Evolutionary conservation across 2,329 filamentous ascomycete genomes (phyloP), one percentile per base, ranked within the genome.

Genomic region (Beauveria sp.): DNA sequence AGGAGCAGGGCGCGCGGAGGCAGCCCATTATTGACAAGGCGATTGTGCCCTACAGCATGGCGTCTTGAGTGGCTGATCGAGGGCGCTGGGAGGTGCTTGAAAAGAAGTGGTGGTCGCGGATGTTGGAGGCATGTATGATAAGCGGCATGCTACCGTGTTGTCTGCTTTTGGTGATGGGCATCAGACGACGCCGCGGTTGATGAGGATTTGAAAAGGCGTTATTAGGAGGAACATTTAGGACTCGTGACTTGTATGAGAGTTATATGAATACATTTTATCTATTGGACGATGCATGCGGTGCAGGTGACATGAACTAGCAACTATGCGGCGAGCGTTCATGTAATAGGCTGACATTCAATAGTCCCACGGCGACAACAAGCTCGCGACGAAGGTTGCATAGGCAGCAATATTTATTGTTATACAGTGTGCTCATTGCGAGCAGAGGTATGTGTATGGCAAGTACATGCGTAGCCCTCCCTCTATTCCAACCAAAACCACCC

Each of bases 11-110:
- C 63, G 77, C 79, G 45, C 77, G 85, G 59, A 74, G 78, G 53
- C 71, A 77, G 54, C 84, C 84, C 1, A 71, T 81, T 46, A 86
- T 88, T 63, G 85, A 88, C 73, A 87, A 87, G 73, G 83, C 84
- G 2, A 81, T 86, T 67, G 83, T 86, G 61, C 82, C 84, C 16
- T 86, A 83, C 66, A 79, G 76, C 52, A 80, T 80, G 76, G 66
- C 67, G 50, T 72, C 63, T 65, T 56, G 52, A 56, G 30, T 22
- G 20, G 16, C 14, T 34, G 26, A 12, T 9, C 2, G 26, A 26
- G 46, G 16, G 26, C 16, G 10, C 22, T 7, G 24, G 9, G 8
- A 20, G 40, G 10, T 10, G 24, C 5, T 38, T 3, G 10, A 20
- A 28, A 18, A 16, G 45, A 10, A 14, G 24, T 1, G 24, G 1